Conservation (phyloP, 805 yeast species). For the Saccharomycopsis selenospora region DNA sequence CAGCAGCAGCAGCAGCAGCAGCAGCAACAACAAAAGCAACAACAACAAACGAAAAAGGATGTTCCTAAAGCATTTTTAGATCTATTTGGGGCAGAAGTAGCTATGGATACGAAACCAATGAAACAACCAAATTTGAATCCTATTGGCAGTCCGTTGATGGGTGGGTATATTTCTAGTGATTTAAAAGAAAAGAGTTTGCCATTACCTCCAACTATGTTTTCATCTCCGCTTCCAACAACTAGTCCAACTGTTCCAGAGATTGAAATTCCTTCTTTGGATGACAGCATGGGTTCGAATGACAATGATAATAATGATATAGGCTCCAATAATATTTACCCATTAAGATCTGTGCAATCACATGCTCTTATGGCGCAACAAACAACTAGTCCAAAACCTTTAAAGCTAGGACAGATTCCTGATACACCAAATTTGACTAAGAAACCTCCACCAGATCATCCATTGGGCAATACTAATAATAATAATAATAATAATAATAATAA, state of each 20-base stretch:
- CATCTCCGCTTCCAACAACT: constrained; percentile 15
- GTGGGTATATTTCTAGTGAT: constrained; percentile 16
- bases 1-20: constrained; percentile 22
- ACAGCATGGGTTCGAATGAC: constrained; percentile 23
- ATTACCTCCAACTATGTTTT: constrained; percentile 22
- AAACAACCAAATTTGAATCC: constrained; percentile 20
- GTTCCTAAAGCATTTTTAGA: constrained; percentile 70
- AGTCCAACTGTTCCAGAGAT: constrained; percentile 32
- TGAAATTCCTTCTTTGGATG: constrained; percentile 66
- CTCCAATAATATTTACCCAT: constrained; percentile 21
- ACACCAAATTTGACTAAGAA: no score
- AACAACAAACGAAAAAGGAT: constrained; percentile 32
- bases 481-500: constrained; percentile 10
- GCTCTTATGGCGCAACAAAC: no score
- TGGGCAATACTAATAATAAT: constrained; percentile 22
- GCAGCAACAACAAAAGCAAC: constrained; percentile 17
- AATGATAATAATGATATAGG: background rate
- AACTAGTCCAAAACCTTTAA: no score
- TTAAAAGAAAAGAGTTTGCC: constrained; percentile 15
- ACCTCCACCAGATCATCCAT: constrained; percentile 23
- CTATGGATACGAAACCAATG: constrained; percentile 21
- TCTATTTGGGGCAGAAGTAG: constrained; percentile 46
- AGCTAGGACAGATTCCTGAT: no score
- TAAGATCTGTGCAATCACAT: no score
- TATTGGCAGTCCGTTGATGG: constrained; percentile 19